Conservation (phyloP, 371 early-diverging fungal genomes). For the Zopfochytrium polystomum region DNA sequence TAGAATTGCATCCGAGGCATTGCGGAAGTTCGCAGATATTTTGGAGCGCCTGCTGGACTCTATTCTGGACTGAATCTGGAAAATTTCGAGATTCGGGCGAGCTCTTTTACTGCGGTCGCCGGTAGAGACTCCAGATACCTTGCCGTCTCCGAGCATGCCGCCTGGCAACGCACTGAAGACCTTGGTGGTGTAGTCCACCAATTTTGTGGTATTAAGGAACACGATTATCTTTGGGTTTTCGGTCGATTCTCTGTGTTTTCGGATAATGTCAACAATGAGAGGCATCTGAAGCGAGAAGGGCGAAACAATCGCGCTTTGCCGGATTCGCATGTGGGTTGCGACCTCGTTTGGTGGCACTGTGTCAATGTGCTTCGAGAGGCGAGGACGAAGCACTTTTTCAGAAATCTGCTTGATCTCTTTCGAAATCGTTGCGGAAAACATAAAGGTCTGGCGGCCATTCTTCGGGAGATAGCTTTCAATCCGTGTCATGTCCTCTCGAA, state of each 20-base stretch:
- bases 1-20: constrained; percentile 58
- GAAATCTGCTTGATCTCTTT: constrained; percentile 80
- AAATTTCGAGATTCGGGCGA: constrained; percentile 27
- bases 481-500: constrained; percentile 83
- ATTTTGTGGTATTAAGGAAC: constrained; percentile 76
- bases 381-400: constrained; percentile 6
- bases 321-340: constrained; percentile 61
- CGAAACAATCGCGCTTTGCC: constrained; percentile 68
- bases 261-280: constrained; percentile 61
- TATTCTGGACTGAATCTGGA: constrained; percentile 80
- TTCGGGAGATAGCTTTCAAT: constrained; percentile 76
- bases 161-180: constrained; percentile 36
- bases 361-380: constrained; percentile 71
- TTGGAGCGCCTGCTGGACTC: constrained; percentile 67
- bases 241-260: constrained; percentile 47
- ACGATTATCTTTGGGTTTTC: constrained; percentile 74
- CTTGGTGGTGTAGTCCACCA: constrained; percentile 63
- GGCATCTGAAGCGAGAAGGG: constrained; percentile 75
- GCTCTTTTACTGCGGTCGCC: not conserved
- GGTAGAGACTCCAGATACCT: not conserved
- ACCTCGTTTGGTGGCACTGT: constrained; percentile 79
- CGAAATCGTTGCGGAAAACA: constrained; percentile 98
- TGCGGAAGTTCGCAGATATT: constrained; percentile 74
- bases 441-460: constrained; percentile 82
- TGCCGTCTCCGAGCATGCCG: constrained; percentile 15